These are phyloP conservation scores for Geranium brycei DNA, from an alignment of 345 rosid genomes.

Conservation along the genomic window DNA sequence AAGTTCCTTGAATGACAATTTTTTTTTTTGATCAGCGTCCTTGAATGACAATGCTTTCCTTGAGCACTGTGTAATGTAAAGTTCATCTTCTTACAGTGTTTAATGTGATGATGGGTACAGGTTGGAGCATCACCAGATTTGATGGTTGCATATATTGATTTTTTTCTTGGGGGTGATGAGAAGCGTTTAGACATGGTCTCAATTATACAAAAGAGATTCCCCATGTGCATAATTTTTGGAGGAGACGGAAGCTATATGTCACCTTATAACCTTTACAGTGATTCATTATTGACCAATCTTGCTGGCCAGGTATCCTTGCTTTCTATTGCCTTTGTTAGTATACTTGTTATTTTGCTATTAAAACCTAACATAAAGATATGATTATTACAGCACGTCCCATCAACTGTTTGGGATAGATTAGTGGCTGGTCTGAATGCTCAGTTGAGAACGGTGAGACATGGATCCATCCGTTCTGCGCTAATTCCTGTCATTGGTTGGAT, in stretches of 20 bases:
- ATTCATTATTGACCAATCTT: slow-evolving; percentile 66
- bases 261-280: slow-evolving; percentile 76
- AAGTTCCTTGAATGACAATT: too few relatives aligned
- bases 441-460: slow-evolving; percentile 84
- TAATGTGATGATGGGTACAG: slow-evolving; percentile 27
- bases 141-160: slow-evolving; percentile 87
- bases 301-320: slow-evolving; percentile 58
- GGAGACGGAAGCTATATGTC: slow-evolving; percentile 98
- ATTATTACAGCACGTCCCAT: slow-evolving; percentile 59
- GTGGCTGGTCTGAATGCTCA: slow-evolving; percentile 93
- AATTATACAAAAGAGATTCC: slow-evolving; percentile 74
- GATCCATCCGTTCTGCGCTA: slow-evolving; percentile 71
- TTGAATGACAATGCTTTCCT: too few relatives aligned
- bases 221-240: slow-evolving; percentile 93
- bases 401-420: slow-evolving; percentile 86
- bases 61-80: too few relatives aligned
- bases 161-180: slow-evolving; percentile 97
- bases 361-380: too few relatives aligned
- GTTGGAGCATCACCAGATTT: slow-evolving; percentile 94
- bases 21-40: too few relatives aligned
- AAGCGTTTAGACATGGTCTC: slow-evolving; percentile 88
- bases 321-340: too few relatives aligned
- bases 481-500: slow-evolving; percentile 78
- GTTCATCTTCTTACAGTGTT: too few relatives aligned
- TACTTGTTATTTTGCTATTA: too few relatives aligned